Conservation (phyloP, 164 flowering plant species). For the Vitis rupestris region DNA sequence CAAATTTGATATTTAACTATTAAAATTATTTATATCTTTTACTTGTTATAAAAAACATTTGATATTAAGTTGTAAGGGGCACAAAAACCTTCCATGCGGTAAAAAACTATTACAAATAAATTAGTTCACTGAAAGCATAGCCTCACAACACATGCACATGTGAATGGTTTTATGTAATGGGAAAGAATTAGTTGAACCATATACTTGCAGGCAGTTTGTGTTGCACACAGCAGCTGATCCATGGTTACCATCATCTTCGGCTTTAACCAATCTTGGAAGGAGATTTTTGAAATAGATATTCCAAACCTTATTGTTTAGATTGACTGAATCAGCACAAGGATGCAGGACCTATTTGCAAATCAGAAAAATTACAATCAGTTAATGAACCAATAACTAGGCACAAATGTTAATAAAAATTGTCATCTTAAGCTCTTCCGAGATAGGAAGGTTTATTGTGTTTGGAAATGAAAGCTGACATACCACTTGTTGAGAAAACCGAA, state of each 20-base stretch:
- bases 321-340: constrained; percentile 53
- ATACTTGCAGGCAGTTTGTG: constrained; percentile 69
- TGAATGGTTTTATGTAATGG: not conserved
- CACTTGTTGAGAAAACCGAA: not conserved
- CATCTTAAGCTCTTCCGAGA: not conserved
- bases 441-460: no score
- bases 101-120: not conserved
- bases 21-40: no score
- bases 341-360: constrained; percentile 51
- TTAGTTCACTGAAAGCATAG: no score
- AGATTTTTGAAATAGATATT: constrained; percentile 60
- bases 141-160: no score
- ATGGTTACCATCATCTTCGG: constrained; percentile 69
- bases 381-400: not conserved
- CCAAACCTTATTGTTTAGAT: constrained; percentile 63
- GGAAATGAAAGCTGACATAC: not conserved
- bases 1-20: no score
- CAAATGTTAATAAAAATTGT: no score
- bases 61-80: no score
- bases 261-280: constrained; percentile 60
- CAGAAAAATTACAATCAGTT: constrained; percentile 5
- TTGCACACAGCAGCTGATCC: constrained; percentile 72
- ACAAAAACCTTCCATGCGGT: not conserved
- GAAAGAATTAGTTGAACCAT: not conserved
- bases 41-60: no score